Base-by-base conservation (phyloP, 306 rosid species). In the Fagus sylvatica region DNA sequence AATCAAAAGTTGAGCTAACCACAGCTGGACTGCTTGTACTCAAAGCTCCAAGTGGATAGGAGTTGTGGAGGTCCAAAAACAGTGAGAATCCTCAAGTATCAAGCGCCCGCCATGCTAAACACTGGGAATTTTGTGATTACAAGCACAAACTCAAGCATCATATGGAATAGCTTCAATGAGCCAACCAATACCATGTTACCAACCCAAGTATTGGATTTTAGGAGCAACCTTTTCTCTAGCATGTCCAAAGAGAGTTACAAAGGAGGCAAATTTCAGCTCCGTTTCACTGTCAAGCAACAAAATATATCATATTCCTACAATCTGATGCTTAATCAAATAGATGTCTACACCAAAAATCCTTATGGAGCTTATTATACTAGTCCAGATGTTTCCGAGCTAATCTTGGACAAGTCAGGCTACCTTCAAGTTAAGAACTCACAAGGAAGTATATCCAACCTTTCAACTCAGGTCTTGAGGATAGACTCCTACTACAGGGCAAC, bases 171-270 rank as follows among this genome's bases (percentile, higher is more conserved):
- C 71, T 65, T 65, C 49, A 7, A 16, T 19, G 46, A 64, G 15
- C 71, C 71, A 34, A 37, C 71, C 32, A 39, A 65, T 43, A 65
- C 71, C 32, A 65, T 65, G 11, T 37, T 65, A 39, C 71, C 71
- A 39, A 39, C 71, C 49, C 71, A 65, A 17, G 32, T 65, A 65
- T 39, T 37, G 30, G 48, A 30, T 65, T 8, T 3, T 37, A 30
- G 71, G 32, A 65, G 19, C 30, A 16, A 13, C 71, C 71, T 65
- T 7, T 16, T 65, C 11, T 65, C 71, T 16, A 65, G 71, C 5
- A n/a, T 17, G 28, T 65, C 71, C 2, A 32, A 65, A 39, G n/a
- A 7, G 5, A 65, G 16, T n/a, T 17, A 16, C 46, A 3, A 39
- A 30, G 13, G 0, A 48, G 71, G 71, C 9, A 65, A 17, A 39